Evolutionary conservation across 2,329 filamentous ascomycete genomes (phyloP).

Genomic region (Venturia oleaginea): DNA sequence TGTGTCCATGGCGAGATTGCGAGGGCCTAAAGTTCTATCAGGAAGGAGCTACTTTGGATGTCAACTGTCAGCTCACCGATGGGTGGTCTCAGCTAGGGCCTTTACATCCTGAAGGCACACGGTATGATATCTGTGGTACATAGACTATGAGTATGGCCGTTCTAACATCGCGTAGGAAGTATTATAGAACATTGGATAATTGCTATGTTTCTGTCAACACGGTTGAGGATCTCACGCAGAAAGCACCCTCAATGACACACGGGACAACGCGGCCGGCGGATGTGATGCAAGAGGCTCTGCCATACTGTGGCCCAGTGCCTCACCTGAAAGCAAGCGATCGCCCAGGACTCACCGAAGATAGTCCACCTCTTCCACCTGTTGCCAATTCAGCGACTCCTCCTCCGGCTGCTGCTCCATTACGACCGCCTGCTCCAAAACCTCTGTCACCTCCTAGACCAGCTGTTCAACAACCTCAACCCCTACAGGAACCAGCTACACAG

Average conservation of each 20-base stretch:
- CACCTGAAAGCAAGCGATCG: not conserved
- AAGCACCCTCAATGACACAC: not conserved
- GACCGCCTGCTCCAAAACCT: not conserved
- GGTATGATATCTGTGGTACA: not conserved
- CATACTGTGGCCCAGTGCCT: slow-evolving; percentile 3
- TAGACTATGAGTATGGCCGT: not conserved
- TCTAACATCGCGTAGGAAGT: not conserved
- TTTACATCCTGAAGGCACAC: slow-evolving; percentile 8
- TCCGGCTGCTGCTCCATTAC: not conserved
- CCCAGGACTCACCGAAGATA: slow-evolving; percentile 3
- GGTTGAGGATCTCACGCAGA: slow-evolving; percentile 1
- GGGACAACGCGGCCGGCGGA: not conserved
- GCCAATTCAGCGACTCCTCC: not conserved
- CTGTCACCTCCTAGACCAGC: not conserved
- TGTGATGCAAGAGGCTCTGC: not conserved
- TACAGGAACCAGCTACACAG: not conserved
- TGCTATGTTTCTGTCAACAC: slow-evolving; percentile 10
- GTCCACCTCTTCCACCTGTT: not conserved
- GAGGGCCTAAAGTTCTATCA: slow-evolving; percentile 9
- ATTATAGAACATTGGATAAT: slow-evolving; percentile 10
- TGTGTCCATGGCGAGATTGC: slow-evolving; percentile 10
- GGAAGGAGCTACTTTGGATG: not conserved
- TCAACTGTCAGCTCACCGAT: slow-evolving; percentile 9
- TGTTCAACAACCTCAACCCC: not conserved
- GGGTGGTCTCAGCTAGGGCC: slow-evolving; percentile 10